phyloP scores from a whole-genome alignment of 1,284 basidiomycete genomes.

The Ceratobasidium sp. region DNA sequence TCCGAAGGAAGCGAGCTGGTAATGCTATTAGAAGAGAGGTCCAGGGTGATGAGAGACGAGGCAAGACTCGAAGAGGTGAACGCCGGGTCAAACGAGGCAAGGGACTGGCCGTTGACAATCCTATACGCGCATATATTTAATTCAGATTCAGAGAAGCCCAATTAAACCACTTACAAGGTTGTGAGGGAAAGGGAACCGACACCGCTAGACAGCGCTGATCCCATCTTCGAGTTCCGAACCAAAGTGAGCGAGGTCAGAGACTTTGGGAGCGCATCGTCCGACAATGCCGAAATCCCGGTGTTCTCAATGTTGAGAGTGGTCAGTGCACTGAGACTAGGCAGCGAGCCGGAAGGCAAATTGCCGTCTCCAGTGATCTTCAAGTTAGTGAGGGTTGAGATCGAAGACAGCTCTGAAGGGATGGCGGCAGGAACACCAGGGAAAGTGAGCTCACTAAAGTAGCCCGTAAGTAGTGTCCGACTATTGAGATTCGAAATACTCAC shows the following conservation, averaged over 20 bases:
- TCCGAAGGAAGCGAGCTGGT: conserved; percentile 51
- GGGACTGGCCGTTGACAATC: conserved; percentile 54
- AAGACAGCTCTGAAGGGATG: conserved; percentile 58
- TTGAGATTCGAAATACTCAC: conserved; percentile 53
- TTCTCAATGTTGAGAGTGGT: conserved; percentile 60
- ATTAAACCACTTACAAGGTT: conserved; percentile 56
- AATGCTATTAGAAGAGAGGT: conserved; percentile 54
- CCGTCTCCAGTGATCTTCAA: conserved; percentile 60
- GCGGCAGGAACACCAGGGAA: conserved; percentile 62
- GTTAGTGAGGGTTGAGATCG: conserved; percentile 57
- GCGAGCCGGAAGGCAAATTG: conserved; percentile 59
- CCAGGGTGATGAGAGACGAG: conserved; percentile 55
- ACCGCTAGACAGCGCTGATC: conserved; percentile 57
- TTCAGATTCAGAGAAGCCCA: not conserved
- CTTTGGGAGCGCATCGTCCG: conserved; percentile 52
- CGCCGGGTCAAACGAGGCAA: conserved; percentile 51
- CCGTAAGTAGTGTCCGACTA: not conserved
- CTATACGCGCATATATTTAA: conserved; percentile 47
- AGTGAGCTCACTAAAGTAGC: conserved; percentile 55
- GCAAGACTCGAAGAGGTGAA: conserved; percentile 54
- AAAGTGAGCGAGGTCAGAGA: conserved; percentile 59
- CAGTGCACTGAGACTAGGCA: conserved; percentile 55
- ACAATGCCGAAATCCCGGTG: conserved; percentile 57
- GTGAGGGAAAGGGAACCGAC: conserved; percentile 54
- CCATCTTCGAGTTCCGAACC: conserved; percentile 60